Evolutionary conservation across 208 protist genomes (phyloP).

Genomic region (Acanthamoeba sp.): DNA sequence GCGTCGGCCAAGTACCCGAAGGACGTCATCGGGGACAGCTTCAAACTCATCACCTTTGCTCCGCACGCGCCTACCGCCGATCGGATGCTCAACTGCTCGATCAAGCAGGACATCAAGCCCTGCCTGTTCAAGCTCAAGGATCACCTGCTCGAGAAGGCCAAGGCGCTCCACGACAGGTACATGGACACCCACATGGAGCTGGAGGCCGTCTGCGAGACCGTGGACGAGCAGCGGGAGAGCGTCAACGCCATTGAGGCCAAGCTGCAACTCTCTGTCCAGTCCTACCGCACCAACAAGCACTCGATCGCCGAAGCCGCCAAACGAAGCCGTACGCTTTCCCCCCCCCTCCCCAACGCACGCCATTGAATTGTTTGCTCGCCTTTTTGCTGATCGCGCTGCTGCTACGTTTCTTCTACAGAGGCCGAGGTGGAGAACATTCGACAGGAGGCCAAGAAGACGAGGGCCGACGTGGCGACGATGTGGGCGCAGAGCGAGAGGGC

Average conservation of each 20-base stretch:
- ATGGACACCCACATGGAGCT: slow-evolving; percentile 8
- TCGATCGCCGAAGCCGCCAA: neutral
- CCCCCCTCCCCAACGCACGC: neutral
- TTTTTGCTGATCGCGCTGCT: no score
- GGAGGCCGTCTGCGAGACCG: neutral
- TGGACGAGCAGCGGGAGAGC: slow-evolving; percentile 13
- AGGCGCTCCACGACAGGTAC: neutral
- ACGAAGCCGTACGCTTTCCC: neutral
- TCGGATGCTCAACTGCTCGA: slow-evolving; percentile 23
- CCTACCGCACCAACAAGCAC: slow-evolving; percentile 11
- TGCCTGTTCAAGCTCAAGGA: slow-evolving; percentile 3
- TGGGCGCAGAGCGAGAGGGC: slow-evolving; percentile 11
- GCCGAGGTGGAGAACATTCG: neutral
- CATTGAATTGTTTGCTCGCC: neutral
- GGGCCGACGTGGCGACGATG: neutral
- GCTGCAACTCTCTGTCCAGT: neutral
- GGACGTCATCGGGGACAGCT: neutral
- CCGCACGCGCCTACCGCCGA: neutral
- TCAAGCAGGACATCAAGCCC: slow-evolving; percentile 47
- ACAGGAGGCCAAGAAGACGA: neutral
- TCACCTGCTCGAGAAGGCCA: neutral
- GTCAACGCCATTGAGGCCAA: neutral
- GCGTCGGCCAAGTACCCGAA: slow-evolving; percentile 16
- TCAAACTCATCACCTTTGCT: neutral
- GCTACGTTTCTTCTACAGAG: neutral